Conservation (phyloP, 2,329 filamentous ascomycete genomes). For the Podosphaera xanthii region DNA sequence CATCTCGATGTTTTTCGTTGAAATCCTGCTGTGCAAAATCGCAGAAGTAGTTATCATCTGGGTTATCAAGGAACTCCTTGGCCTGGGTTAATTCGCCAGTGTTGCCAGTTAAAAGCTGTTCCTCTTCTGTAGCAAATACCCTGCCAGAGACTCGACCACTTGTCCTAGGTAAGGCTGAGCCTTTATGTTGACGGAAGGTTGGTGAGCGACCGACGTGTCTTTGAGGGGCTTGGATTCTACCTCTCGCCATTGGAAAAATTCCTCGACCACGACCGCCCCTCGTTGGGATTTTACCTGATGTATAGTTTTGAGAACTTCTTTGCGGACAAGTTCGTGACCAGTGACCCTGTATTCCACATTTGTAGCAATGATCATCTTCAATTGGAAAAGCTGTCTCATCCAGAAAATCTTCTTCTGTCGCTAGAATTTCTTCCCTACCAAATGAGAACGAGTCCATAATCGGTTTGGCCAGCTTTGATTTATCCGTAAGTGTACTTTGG, state of each 20-base stretch:
- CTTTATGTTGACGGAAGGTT: neutral
- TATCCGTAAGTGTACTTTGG: neutral
- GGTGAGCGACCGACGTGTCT: neutral
- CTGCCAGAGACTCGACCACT: neutral
- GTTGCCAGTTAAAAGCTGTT: neutral
- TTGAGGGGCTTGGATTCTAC: neutral
- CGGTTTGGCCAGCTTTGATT: neutral
- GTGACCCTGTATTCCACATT: neutral
- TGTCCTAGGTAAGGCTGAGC: neutral
- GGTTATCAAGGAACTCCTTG: neutral
- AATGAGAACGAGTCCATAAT: neutral
- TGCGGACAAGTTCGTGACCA: neutral
- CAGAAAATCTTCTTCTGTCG: neutral
- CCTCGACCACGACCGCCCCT: neutral
- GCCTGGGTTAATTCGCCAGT: neutral
- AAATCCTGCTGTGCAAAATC: neutral
- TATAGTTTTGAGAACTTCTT: neutral
- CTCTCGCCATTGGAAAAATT: neutral
- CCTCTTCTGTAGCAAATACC: neutral
- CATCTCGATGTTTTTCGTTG: neutral
- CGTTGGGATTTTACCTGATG: neutral
- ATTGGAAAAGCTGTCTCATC: neutral
- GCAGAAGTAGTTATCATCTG: neutral
- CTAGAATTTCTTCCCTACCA: neutral
- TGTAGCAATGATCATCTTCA: neutral